Evolutionary conservation across 2,329 filamentous ascomycete genomes (phyloP).

Genomic region (Colletotrichum euphorbiae): DNA sequence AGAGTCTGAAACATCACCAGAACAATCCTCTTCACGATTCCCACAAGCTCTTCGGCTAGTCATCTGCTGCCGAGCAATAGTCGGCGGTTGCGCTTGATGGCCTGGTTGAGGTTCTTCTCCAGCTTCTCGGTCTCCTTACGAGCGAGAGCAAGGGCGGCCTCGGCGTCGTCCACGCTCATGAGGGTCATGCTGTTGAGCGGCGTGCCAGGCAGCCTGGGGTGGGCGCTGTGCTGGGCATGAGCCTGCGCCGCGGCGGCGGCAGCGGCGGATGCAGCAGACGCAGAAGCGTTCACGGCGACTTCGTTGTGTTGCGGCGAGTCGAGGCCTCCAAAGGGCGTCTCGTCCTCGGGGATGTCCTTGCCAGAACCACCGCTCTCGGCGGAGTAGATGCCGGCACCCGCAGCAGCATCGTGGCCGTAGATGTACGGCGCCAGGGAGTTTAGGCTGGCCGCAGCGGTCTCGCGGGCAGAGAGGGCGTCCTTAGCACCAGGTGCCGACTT

Average conservation of each 20-base stretch:
- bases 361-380: slow-evolving; percentile 39
- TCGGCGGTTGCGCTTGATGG: slow-evolving; percentile 70
- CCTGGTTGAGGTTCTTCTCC: slow-evolving; percentile 70
- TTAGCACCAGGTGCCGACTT: slow-evolving; percentile 51
- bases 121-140: slow-evolving; percentile 71
- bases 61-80: slow-evolving; percentile 54
- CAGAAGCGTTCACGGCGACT: slow-evolving; percentile 19
- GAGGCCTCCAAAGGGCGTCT: slow-evolving; percentile 41
- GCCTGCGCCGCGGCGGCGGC: slow-evolving; percentile 25
- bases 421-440: slow-evolving; percentile 69
- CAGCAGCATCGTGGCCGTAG: slow-evolving; percentile 60
- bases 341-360: slow-evolving; percentile 41
- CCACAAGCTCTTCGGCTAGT: slow-evolving; percentile 37
- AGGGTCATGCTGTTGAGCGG: slow-evolving; percentile 63
- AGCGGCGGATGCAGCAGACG: slow-evolving; percentile 11
- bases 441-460: slow-evolving; percentile 62
- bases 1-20: slow-evolving; percentile 41
- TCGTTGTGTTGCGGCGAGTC: slow-evolving; percentile 36
- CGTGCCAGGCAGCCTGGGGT: slow-evolving; percentile 39
- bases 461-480: slow-evolving; percentile 52
- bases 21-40: slow-evolving; percentile 34
- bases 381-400: slow-evolving; percentile 57
- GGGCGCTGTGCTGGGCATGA: slow-evolving; percentile 19
- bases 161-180: slow-evolving; percentile 73
- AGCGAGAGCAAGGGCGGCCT: slow-evolving; percentile 63